Conservation (phyloP, 768 basidiomycete genomes). For the Suillus paluster region DNA sequence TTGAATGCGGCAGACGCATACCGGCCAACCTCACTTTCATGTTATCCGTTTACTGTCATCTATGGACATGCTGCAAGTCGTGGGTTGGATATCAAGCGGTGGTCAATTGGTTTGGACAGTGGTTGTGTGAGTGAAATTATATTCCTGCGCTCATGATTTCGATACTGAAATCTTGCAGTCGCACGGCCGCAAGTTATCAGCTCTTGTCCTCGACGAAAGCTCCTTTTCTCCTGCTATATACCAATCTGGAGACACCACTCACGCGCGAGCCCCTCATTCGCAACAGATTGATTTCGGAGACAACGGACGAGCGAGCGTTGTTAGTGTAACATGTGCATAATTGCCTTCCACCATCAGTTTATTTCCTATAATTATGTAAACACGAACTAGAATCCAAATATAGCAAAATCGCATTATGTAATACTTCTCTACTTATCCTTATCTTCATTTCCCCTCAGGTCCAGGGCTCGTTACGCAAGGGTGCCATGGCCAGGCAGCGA, state of each 20-base stretch:
- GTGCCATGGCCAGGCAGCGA: background rate
- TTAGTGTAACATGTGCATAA: slow-evolving; percentile 52
- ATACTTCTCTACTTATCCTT: no score
- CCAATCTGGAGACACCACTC: slow-evolving; percentile 14
- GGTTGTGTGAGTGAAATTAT: slow-evolving; percentile 67
- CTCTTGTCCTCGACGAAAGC: slow-evolving; percentile 58
- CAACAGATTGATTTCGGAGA: slow-evolving; percentile 60
- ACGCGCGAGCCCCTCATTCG: slow-evolving; percentile 25
- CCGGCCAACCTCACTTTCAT: slow-evolving; percentile 48
- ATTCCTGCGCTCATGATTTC: slow-evolving; percentile 9
- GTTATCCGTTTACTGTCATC: slow-evolving; percentile 74
- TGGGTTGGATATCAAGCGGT: slow-evolving; percentile 81
- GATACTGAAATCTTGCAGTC: slow-evolving; percentile 39
- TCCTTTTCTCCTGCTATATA: slow-evolving; percentile 14
- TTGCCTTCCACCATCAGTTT: background rate
- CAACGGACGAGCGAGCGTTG: slow-evolving; percentile 49
- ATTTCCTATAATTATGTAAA: background rate
- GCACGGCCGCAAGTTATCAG: slow-evolving; percentile 66
- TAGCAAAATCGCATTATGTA: no score
- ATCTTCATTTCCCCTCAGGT: no score
- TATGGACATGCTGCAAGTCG: slow-evolving; percentile 87
- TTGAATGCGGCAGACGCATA: slow-evolving; percentile 33
- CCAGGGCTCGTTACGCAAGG: no score
- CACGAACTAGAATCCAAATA: no score
- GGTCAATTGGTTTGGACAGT: slow-evolving; percentile 85